Percentiles rank a stretch among this genome's conserved stretches.
Conservation (phyloP, 2,329 filamentous ascomycete species). For the Apiospora koreana region DNA sequence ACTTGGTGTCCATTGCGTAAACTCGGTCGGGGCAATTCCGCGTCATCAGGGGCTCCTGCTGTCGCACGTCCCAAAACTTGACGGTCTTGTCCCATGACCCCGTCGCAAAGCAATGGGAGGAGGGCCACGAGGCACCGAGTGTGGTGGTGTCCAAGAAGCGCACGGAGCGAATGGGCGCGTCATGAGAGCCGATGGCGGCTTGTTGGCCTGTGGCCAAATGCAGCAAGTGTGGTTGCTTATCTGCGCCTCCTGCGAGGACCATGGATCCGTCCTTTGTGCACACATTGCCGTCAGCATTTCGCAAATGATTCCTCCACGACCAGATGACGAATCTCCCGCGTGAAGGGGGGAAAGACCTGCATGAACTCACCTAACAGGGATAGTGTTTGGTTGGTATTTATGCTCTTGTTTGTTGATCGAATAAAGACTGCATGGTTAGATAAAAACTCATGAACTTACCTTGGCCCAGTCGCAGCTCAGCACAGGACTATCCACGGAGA, state of each 20-base stretch:
- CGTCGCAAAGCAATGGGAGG: slow-evolving; percentile 30
- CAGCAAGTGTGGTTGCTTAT: slow-evolving; percentile 32
- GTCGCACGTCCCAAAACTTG: slow-evolving; percentile 58
- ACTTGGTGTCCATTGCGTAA: slow-evolving; percentile 35
- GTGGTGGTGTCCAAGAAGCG: slow-evolving; percentile 33
- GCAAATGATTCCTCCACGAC: not conserved
- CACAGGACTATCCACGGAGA: slow-evolving; percentile 29
- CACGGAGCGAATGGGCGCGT: slow-evolving; percentile 32
- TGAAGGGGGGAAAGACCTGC: not conserved
- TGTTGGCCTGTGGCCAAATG: slow-evolving; percentile 30
- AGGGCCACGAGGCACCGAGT: slow-evolving; percentile 15
- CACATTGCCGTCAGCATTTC: slow-evolving; percentile 17
- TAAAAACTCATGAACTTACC: slow-evolving; percentile 33
- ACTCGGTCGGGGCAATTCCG: slow-evolving; percentile 53
- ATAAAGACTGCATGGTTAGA: slow-evolving; percentile 30
- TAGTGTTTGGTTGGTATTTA: slow-evolving; percentile 23
- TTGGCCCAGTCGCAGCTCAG: slow-evolving; percentile 39
- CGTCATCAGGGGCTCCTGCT: slow-evolving; percentile 37
- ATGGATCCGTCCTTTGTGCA: slow-evolving; percentile 34
- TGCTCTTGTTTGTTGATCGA: slow-evolving; percentile 14
- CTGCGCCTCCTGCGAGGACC: slow-evolving; percentile 33
- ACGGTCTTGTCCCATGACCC: slow-evolving; percentile 59
- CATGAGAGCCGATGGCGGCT: slow-evolving; percentile 29
- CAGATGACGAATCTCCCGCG: not conserved
- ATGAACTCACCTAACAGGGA: slow-evolving; percentile 24